Conservation (phyloP, 345 rosid genomes). For the Rubroshorea leprosula region DNA sequence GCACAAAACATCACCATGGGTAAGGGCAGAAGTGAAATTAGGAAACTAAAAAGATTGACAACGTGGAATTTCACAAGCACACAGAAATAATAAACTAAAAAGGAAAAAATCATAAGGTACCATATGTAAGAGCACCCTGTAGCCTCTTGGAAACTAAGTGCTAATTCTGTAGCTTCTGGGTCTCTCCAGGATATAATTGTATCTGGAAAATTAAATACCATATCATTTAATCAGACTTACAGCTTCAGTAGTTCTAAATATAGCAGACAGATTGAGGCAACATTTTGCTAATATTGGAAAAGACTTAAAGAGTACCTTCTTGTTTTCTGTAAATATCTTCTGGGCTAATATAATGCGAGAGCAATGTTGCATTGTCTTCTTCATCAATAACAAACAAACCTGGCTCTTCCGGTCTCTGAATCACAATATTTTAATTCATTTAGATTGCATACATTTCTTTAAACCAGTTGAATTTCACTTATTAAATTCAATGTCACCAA, state of each 20-base stretch:
- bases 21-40: too few relatives aligned
- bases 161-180: constrained; percentile 88
- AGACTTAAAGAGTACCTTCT: constrained; percentile 60
- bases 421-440: constrained; percentile 19
- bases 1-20: too few relatives aligned
- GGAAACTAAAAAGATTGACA: background rate
- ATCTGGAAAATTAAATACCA: constrained; percentile 40
- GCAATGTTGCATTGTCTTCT: constrained; percentile 76
- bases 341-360: constrained; percentile 68
- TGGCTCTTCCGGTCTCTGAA: constrained; percentile 73
- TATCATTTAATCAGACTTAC: constrained; percentile 5
- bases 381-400: constrained; percentile 79
- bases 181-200: constrained; percentile 99
- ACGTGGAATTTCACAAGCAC: background rate
- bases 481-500: background rate
- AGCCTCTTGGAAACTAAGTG: constrained; percentile 94
- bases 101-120: constrained; percentile 23
- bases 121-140: constrained; percentile 94
- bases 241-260: background rate
- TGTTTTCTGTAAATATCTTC: constrained; percentile 81
- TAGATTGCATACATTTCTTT: constrained; percentile 16
- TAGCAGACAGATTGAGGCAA: background rate
- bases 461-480: background rate
- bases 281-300: constrained; percentile 3
- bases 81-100: background rate